Percentiles rank a stretch among this genome's conserved stretches.
Conservation (phyloP, 768 basidiomycete genomes). For the Hericium coralloides region DNA sequence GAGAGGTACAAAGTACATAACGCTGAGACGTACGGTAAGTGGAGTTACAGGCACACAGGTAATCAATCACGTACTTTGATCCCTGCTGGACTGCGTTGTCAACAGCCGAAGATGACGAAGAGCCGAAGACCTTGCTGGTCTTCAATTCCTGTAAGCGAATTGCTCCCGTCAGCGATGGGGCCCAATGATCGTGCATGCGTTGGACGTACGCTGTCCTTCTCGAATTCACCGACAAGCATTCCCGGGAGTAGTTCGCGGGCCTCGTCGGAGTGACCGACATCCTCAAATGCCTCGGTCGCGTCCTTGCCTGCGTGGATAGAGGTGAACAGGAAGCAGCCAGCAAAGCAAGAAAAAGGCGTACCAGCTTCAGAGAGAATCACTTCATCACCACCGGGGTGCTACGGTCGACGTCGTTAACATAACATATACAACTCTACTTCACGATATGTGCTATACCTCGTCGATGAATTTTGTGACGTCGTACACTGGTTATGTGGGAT, state of each 20-base stretch:
- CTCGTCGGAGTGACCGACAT: slow-evolving; percentile 98
- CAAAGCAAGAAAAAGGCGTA: slow-evolving; percentile 30
- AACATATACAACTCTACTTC: neutral
- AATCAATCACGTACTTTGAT: slow-evolving; percentile 11
- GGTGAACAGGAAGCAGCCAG: too few species aligned
- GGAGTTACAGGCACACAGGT: neutral
- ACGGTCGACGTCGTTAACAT: neutral
- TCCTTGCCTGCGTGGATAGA: slow-evolving; percentile 58
- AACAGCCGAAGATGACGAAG: slow-evolving; percentile 4
- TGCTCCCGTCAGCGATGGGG: neutral
- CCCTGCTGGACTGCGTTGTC: slow-evolving; percentile 14
- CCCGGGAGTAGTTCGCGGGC: slow-evolving; percentile 90
- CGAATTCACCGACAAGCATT: slow-evolving; percentile 78
- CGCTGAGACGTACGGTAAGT: slow-evolving; percentile 13
- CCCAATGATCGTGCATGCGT: neutral
- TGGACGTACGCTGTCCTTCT: slow-evolving; percentile 36
- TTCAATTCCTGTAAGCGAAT: slow-evolving; percentile 2
- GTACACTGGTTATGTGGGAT: slow-evolving; percentile 55
- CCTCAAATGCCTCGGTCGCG: slow-evolving; percentile 97
- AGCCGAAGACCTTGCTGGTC: slow-evolving; percentile 5
- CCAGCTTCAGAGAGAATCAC: slow-evolving; percentile 90
- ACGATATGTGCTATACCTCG: slow-evolving; percentile 45
- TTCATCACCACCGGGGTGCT: slow-evolving; percentile 99
- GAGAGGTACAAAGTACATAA: slow-evolving; percentile 34
- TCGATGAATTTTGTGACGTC: slow-evolving; percentile 90